Evolutionary conservation across 2,329 filamentous ascomycete species (phyloP).

Genomic region (Exserohilum rostratum): DNA sequence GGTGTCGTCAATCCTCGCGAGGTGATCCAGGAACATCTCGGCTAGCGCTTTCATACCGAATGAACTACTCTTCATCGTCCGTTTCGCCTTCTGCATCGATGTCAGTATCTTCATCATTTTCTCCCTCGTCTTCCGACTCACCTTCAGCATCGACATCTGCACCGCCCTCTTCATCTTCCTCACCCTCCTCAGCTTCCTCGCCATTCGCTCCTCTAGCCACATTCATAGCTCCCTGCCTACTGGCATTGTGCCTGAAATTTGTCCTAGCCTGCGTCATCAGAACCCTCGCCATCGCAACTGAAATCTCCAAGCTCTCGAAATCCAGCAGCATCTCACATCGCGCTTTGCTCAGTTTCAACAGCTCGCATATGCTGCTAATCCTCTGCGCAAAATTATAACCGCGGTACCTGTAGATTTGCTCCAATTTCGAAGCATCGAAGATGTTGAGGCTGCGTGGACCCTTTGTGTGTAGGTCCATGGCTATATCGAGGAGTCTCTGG

Average conservation of each 20-base stretch:
- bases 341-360: conserved; percentile 7
- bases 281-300: conserved; percentile 1
- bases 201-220: background rate
- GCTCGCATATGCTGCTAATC: conserved; percentile 1
- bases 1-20: too few species aligned
- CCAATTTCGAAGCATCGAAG: background rate
- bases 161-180: background rate
- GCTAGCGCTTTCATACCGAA: too few species aligned
- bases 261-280: background rate
- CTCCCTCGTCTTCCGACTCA: too few species aligned
- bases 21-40: too few species aligned
- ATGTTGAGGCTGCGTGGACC: conserved; percentile 8
- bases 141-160: too few species aligned
- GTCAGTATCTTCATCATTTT: too few species aligned
- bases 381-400: background rate
- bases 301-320: conserved; percentile 3
- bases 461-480: conserved; percentile 1
- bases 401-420: background rate
- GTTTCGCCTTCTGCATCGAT: too few species aligned
- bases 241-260: conserved; percentile 3
- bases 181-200: background rate
- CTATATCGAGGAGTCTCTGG: conserved; percentile 3
- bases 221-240: background rate
- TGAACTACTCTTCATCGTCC: too few species aligned
- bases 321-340: conserved; percentile 3